phyloP scores from a whole-genome alignment of 768 basidiomycete genomes.

The Floccularia luteovirens region DNA sequence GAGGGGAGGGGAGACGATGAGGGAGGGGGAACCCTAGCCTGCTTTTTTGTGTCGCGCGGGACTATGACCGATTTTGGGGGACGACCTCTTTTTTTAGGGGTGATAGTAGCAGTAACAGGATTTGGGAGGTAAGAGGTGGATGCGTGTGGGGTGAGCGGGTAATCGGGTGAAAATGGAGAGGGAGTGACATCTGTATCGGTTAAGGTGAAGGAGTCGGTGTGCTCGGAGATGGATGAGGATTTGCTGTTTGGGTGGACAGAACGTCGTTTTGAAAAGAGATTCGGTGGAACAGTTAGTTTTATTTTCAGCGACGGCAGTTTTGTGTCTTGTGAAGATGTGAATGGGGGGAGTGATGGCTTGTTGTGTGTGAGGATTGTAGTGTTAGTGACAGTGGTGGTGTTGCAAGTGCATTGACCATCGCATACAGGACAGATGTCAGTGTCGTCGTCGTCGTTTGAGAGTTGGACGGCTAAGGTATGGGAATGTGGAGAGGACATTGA shows the following conservation, averaged over 20 bases:
- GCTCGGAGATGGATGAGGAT: too few relatives aligned
- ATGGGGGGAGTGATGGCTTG: slow-evolving; percentile 17
- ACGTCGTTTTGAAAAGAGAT: slow-evolving; percentile 37
- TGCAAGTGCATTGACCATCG: slow-evolving; percentile 83
- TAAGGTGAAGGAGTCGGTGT: too few relatives aligned
- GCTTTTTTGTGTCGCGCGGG: slow-evolving; percentile 20
- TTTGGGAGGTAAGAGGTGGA: slow-evolving; percentile 1
- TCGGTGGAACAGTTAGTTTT: slow-evolving; percentile 59
- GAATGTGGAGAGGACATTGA: slow-evolving; percentile 63
- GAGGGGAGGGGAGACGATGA: slow-evolving; percentile 1
- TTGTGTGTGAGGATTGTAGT: slow-evolving; percentile 19
- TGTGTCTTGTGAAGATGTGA: slow-evolving; percentile 7
- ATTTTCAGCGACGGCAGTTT: slow-evolving; percentile 50
- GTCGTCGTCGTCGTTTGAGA: slow-evolving; percentile 63
- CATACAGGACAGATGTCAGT: slow-evolving; percentile 86
- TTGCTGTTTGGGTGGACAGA: slow-evolving; percentile 6
- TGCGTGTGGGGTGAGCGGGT: background rate
- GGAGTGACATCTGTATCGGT: too few relatives aligned
- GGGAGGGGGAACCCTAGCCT: background rate
- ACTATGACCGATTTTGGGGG: slow-evolving; percentile 41
- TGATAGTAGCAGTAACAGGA: slow-evolving; percentile 3
- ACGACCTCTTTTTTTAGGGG: slow-evolving; percentile 46
- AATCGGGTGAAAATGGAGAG: too few relatives aligned
- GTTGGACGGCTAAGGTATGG: slow-evolving; percentile 47
- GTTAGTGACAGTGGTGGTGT: slow-evolving; percentile 12